phyloP scores from a whole-genome alignment of 2,329 filamentous ascomycete genomes.

The Trichophyton simii region DNA sequence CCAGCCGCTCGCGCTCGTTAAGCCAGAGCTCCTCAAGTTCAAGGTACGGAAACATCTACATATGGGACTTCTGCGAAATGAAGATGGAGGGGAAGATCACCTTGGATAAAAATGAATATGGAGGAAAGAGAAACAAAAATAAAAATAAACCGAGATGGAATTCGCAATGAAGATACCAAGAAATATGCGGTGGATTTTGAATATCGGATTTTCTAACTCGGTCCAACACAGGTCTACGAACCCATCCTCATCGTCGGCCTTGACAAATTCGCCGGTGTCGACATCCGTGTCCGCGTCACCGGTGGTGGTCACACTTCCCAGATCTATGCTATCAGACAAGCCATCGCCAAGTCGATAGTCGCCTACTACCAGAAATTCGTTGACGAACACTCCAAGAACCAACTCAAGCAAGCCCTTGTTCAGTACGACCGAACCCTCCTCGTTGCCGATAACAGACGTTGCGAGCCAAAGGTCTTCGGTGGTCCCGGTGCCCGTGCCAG shows the following conservation, averaged over 20 bases:
- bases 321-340: slow-evolving; percentile 97
- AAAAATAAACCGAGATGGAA: neutral
- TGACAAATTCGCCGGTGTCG: slow-evolving; percentile 93
- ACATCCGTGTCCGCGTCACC: slow-evolving; percentile 91
- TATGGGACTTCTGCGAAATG: neutral
- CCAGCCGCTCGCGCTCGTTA: slow-evolving; percentile 82
- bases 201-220: neutral
- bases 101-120: neutral
- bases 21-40: slow-evolving; percentile 95
- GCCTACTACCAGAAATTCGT: slow-evolving; percentile 99
- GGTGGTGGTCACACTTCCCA: slow-evolving; percentile 97
- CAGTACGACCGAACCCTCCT: slow-evolving; percentile 95
- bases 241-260: slow-evolving; percentile 91
- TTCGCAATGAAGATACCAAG: neutral
- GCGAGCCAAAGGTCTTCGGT: slow-evolving; percentile 92
- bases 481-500: slow-evolving; percentile 82
- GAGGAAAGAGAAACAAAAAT: neutral
- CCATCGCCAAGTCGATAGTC: slow-evolving; percentile 93
- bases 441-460: slow-evolving; percentile 97
- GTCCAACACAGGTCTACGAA: slow-evolving; percentile 68
- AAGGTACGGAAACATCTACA: slow-evolving; percentile 49
- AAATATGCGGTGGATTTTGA: neutral
- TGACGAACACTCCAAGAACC: slow-evolving; percentile 99
- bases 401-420: slow-evolving; percentile 92
- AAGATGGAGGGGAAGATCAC: neutral